Base-by-base conservation (phyloP, 2,329 filamentous ascomycete species). In the Hymenoscyphus infarciens region DNA sequence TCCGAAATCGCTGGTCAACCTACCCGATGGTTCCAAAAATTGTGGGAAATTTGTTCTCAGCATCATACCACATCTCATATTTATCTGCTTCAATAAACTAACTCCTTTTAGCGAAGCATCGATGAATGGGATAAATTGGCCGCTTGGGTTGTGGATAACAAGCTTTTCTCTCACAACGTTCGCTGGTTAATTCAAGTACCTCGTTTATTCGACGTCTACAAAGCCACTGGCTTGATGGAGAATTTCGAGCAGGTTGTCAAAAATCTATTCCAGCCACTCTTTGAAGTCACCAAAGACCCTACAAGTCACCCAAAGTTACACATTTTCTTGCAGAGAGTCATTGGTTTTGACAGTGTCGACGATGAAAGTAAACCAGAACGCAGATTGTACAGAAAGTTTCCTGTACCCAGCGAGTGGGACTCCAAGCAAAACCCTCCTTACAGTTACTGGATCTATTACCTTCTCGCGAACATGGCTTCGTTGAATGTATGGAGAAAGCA, bases 41-140 rank as follows among this genome's bases (percentile, higher is more conserved):
- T 22, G 19, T 1, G 10, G 22, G 6, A 22, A 22, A 5, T 52
- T 25, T 52, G 10, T 5, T 25, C 4, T 22, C 19, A 13, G 22
- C 25, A 22, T 25, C 45, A 13, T 4, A 25, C 5, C 8, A 25
- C 8, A 5, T 22, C 19, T 22, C 45, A 25, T 13, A 52, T 27
- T 25, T 3, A 25, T 52, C 19, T 52, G 10, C 13, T 38, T 11
- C 13, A 5, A 38, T 16, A 52, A 52, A 52, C 45, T 52, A 52
- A 52, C 22, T 27, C 45, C 45, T 25, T 52, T 4, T 52, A 52
- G 45, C 45, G 92, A 74, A 90, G 89, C 2, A 83, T 96, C 49
- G 88, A 96, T 66, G 95, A 99, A 76, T 99, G 95, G 95, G 94
- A 98, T 73, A 99, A 96, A 74, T 85, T 99, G 59, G 95, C 95